These are phyloP conservation scores for Annona squamosa DNA, from an alignment of 164 flowering plant species.

Conservation along the genomic window DNA sequence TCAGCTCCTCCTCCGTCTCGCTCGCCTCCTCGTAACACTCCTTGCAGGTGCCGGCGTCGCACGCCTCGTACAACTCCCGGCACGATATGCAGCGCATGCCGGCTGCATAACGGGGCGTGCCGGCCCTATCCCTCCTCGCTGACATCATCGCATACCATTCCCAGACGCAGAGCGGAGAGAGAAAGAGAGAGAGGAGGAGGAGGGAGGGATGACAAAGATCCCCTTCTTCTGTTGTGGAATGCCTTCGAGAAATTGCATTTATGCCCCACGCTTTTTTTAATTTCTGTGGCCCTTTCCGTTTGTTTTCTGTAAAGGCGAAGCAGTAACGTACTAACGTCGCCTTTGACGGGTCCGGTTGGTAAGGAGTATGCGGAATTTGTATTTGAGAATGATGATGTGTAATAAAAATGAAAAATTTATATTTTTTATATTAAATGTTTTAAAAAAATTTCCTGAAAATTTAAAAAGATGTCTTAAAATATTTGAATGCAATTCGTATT, in stretches of 20 bases:
- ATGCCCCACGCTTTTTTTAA: background rate
- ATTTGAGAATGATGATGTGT: too few species aligned
- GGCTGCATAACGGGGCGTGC: background rate
- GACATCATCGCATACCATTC: background rate
- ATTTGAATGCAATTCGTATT: too few species aligned
- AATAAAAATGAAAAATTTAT: too few species aligned
- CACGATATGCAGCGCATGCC: slow-evolving; percentile 72
- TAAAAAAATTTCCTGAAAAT: too few species aligned
- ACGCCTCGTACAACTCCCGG: slow-evolving; percentile 41
- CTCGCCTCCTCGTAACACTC: slow-evolving; percentile 95
- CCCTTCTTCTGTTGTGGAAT: background rate
- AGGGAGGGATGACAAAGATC: background rate
- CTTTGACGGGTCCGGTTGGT: too few species aligned
- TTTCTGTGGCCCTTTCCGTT: background rate
- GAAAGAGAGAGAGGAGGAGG: background rate
- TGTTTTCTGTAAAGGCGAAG: background rate
- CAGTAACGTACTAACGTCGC: too few species aligned
- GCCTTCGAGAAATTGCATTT: background rate
- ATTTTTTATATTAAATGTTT: too few species aligned
- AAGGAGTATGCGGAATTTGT: too few species aligned
- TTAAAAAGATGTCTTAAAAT: too few species aligned
- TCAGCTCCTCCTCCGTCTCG: slow-evolving; percentile 83
- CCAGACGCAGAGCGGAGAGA: background rate
- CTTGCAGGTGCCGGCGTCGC: slow-evolving; percentile 82
- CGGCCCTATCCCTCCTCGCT: slow-evolving; percentile 1